phyloP scores from a whole-genome alignment of 75 land plant species.

The Picea glauca region DNA sequence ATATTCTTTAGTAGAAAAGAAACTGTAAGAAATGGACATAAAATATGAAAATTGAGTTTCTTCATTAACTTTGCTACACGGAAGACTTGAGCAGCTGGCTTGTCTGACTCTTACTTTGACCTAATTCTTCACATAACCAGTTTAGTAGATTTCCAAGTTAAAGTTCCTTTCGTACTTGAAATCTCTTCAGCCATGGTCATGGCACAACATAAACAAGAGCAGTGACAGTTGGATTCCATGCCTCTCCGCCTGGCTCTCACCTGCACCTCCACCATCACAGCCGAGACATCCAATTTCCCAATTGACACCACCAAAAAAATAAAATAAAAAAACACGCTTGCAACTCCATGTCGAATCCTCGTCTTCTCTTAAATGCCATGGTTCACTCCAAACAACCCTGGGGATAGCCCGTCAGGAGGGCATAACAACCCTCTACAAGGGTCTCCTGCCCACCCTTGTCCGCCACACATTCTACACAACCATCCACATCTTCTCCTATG shows the following conservation, averaged over 20 bases:
- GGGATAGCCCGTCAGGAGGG: constrained; percentile 50
- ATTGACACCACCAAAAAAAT: constrained; percentile 66
- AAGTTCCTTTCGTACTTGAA: no score
- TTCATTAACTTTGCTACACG: no score
- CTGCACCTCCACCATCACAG: constrained; percentile 60
- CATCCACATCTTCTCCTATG: constrained; percentile 75
- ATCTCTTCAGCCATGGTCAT: no score
- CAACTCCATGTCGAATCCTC: constrained; percentile 49
- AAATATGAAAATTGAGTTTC: no score
- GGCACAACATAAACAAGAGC: no score
- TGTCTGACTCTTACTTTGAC: no score
- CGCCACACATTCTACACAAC: constrained; percentile 87
- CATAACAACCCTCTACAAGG: constrained; percentile 57
- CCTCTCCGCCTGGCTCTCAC: constrained; percentile 43
- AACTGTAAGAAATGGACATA: no score
- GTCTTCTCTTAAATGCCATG: background rate
- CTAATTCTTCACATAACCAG: no score
- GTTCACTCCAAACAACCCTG: constrained; percentile 44
- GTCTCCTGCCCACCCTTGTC: constrained; percentile 72
- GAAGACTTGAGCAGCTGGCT: no score
- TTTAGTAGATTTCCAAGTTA: no score
- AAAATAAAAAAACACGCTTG: constrained; percentile 36
- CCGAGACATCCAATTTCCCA: constrained; percentile 87
- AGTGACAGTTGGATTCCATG: constrained; percentile 1
- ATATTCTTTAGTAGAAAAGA: no score